A percentile compares a stretch with the other conserved stretches of the same genome.
phyloP scores from a whole-genome alignment of 441 rosid species.

The Brassica balearica region DNA sequence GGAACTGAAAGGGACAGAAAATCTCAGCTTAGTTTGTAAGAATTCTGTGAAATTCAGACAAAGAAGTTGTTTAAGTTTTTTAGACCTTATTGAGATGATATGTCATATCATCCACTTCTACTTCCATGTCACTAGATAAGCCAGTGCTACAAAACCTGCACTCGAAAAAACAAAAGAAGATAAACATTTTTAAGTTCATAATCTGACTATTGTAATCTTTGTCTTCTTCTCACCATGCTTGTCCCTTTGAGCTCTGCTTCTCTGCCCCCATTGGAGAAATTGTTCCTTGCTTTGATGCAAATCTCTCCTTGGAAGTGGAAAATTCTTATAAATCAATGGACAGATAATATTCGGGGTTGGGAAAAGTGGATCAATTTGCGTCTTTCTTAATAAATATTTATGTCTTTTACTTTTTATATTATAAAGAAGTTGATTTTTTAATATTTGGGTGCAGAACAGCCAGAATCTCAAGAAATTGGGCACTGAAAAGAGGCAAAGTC shows the following conservation, averaged over 20 bases:
- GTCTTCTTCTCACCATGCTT: slow-evolving; percentile 69
- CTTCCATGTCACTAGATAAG: slow-evolving; percentile 63
- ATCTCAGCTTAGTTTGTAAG: neutral
- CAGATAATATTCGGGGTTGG: slow-evolving; percentile 41
- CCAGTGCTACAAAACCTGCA: slow-evolving; percentile 69
- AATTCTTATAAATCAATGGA: slow-evolving; percentile 2
- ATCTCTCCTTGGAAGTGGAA: slow-evolving; percentile 3
- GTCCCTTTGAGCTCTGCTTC: slow-evolving; percentile 65
- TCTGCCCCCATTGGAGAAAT: slow-evolving; percentile 60
- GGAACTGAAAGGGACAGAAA: slow-evolving; percentile 50
- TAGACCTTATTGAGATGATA: slow-evolving; percentile 69
- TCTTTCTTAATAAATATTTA: slow-evolving; percentile 13
- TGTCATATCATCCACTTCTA: slow-evolving; percentile 57
- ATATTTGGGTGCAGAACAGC: slow-evolving; percentile 40
- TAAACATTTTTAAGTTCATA: neutral
- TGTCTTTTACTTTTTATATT: slow-evolving; percentile 17
- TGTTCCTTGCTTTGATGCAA: neutral
- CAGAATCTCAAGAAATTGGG: slow-evolving; percentile 47
- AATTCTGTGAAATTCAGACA: neutral
- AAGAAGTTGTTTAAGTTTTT: neutral
- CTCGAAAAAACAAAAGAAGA: neutral
- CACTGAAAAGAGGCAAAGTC: slow-evolving; percentile 40
- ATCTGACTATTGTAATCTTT: neutral
- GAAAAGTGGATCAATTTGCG: slow-evolving; percentile 40
- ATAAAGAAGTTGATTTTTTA: slow-evolving; percentile 25